Evolutionary conservation across 2,329 filamentous ascomycete genomes (phyloP), one percentile per base, ranked within the genome.

Genomic region (Cladorrhinum sp.): DNA sequence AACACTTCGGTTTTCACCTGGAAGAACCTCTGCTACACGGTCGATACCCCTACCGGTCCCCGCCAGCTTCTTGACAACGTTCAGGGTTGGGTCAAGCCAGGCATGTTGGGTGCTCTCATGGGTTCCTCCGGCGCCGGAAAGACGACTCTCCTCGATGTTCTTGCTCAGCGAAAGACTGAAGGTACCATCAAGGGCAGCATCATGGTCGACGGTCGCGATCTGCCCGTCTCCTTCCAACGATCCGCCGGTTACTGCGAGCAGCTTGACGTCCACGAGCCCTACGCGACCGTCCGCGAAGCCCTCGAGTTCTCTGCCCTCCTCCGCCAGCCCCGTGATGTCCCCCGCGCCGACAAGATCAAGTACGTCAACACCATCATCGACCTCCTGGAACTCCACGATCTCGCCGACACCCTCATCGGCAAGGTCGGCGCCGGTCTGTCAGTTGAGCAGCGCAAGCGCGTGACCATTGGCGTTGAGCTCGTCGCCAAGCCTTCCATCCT

Each of bases 321-420:
- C 9, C 84, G 91, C 57, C 91, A 93, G 70, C 85, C 85, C 24
- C 84, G 83, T 9, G 79, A 86, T 23, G 81, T 85, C 1, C 76
- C 87, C 0, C 80, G 81, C 1, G 76, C 83, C 57, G 89, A 92
- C 68, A 93, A 93, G 74, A 75, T 91, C 1, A 82, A 81, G 2
- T 93, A 93, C 64, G 90, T 93, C 8, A 83, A 91, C 54, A 88
- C 90, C 61, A 88, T 93, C 41, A 90, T 95, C 68, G 88, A 91
- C 66, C 73, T 83, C 0, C 69, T 83, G 0, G 80, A 82, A 60
- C 74, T 83, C 3, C 73, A 77, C 41, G 76, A 80, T n/a, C 69
- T 82, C 3, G 76, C 75, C 1, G 75, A 83, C 56, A 79, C 79
- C 0, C 69, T 83, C 0, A 79, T 83, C 24, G 80, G 80, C 1